Evolutionary conservation across 164 flowering plant species (phyloP).

Genomic region (Nelumbo lutea): DNA sequence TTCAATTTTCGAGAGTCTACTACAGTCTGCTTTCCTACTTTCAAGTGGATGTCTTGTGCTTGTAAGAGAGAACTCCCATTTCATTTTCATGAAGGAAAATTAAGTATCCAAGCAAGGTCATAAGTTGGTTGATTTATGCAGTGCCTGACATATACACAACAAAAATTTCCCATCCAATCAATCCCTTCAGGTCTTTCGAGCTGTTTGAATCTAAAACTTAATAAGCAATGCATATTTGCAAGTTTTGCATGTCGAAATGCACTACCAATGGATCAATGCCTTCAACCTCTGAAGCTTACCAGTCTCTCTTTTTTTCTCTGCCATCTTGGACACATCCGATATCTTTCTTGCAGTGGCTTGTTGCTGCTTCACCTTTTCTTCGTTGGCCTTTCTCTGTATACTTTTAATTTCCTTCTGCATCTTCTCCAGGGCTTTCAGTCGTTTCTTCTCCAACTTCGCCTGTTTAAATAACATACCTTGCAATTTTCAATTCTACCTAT

Average conservation of each 20-base stretch:
- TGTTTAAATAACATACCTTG: neutral
- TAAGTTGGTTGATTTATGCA: no score
- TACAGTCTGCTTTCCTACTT: neutral
- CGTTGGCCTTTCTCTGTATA: neutral
- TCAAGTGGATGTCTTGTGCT: neutral
- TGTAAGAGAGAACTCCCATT: no score
- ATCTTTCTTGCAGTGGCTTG: neutral
- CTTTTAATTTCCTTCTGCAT: neutral
- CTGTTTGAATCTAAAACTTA: neutral
- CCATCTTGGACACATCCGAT: neutral
- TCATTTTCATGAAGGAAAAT: no score
- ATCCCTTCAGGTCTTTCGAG: neutral
- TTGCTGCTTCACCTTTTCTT: neutral
- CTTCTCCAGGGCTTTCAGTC: neutral
- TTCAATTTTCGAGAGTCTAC: neutral
- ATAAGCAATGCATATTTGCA: neutral
- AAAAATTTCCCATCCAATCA: no score
- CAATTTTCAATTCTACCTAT: neutral
- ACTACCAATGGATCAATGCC: neutral
- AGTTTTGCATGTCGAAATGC: neutral
- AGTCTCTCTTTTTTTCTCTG: neutral
- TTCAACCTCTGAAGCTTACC: conserved; percentile 7
- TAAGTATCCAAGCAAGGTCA: no score
- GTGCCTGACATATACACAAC: no score
- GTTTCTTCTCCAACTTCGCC: neutral